Evolutionary conservation across 768 basidiomycete genomes (phyloP).

Genomic region (Omphalotus guepiniiformis): DNA sequence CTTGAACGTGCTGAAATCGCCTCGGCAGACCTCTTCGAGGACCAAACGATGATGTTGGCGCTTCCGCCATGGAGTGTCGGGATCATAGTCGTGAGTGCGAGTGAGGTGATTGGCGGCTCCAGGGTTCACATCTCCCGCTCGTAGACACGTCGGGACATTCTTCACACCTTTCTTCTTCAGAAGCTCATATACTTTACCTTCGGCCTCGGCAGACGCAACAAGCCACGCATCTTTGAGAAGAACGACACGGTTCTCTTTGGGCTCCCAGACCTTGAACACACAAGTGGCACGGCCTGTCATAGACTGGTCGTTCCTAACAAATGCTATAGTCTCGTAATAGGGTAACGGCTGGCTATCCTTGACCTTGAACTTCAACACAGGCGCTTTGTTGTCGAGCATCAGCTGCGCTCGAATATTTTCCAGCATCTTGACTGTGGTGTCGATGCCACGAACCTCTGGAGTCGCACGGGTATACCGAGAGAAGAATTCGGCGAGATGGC

Average conservation of each 20-base stretch:
- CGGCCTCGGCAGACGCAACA: not conserved
- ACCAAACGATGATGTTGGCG: no score
- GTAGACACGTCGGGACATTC: not conserved
- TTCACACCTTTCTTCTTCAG: not conserved
- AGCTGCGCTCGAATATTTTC: not conserved
- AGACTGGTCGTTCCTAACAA: not conserved
- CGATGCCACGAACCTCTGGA: not conserved
- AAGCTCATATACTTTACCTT: not conserved
- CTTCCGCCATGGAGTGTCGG: no score
- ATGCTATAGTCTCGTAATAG: not conserved
- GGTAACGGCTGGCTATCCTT: not conserved
- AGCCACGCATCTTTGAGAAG: not conserved
- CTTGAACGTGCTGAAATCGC: no score
- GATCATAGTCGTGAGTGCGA: no score
- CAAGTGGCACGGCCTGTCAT: not conserved
- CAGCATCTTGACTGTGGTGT: not conserved
- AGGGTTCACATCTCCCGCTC: not conserved
- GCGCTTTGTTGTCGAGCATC: not conserved
- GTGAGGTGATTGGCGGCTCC: no score
- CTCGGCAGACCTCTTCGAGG: no score
- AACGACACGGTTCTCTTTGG: not conserved
- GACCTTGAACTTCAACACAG: not conserved
- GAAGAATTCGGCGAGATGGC: not conserved
- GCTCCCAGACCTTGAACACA: not conserved
- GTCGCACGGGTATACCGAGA: not conserved